Conservation (phyloP, 208 protist genomes). For the Crithidia sp. region DNA sequence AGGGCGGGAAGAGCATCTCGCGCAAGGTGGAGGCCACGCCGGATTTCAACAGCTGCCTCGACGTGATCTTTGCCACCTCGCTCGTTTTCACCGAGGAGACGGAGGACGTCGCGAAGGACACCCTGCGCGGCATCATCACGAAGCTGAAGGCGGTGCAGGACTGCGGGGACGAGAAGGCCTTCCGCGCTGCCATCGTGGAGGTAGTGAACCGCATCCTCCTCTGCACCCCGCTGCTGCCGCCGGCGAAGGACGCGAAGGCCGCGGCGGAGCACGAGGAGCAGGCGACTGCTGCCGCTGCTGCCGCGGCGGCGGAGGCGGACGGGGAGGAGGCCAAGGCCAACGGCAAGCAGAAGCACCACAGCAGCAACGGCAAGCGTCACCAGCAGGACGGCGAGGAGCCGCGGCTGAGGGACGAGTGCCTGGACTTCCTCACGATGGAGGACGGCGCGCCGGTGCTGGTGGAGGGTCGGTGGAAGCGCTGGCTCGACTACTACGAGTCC, state of each 20-base stretch:
- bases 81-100: slow-evolving; percentile 33
- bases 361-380: neutral
- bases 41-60: slow-evolving; percentile 39
- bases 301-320: neutral
- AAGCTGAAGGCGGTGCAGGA: slow-evolving; percentile 38
- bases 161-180: slow-evolving; percentile 35
- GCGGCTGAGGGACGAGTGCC: slow-evolving; percentile 36
- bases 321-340: neutral
- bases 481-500: slow-evolving; percentile 31
- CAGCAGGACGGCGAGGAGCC: slow-evolving; percentile 5
- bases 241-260: slow-evolving; percentile 17
- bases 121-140: slow-evolving; percentile 30
- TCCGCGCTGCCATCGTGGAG: slow-evolving; percentile 39
- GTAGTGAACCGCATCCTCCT: slow-evolving; percentile 51
- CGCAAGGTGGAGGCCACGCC: slow-evolving; percentile 18
- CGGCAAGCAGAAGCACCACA: neutral
- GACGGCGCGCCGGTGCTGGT: slow-evolving; percentile 35
- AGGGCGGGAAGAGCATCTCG: slow-evolving; percentile 24
- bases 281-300: neutral
- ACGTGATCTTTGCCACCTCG: slow-evolving; percentile 33
- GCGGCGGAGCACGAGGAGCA: slow-evolving; percentile 13
- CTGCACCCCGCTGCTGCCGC: slow-evolving; percentile 43
- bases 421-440: slow-evolving; percentile 42
- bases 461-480: slow-evolving; percentile 30
- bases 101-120: slow-evolving; percentile 32